phyloP scores from a whole-genome alignment of 495 filamentous ascomycete species.

The Aspergillus ostianus region DNA sequence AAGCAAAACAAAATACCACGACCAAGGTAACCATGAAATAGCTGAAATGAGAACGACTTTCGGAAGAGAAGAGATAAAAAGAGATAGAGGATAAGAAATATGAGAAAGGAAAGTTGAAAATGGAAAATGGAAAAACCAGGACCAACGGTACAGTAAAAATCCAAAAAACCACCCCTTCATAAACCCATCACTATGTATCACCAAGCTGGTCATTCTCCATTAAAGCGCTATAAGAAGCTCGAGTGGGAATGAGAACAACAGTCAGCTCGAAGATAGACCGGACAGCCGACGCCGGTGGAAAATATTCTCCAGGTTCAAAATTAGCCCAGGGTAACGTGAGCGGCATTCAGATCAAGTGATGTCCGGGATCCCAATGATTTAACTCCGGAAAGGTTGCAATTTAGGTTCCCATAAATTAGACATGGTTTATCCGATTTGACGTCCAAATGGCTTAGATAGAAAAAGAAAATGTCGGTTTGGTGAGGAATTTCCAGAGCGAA shows the following conservation, averaged over 20 bases:
- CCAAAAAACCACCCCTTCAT: constrained; percentile 36
- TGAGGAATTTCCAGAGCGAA: constrained; percentile 12
- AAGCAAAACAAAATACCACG: constrained; percentile 24
- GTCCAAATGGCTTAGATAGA: constrained; percentile 16
- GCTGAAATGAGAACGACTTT: constrained; percentile 3
- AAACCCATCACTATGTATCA: constrained; percentile 20
- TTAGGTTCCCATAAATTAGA: constrained; percentile 21
- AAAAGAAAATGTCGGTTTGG: constrained; percentile 13
- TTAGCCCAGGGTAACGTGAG: constrained; percentile 18
- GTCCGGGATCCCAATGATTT: constrained; percentile 22
- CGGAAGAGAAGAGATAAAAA: constrained; percentile 15
- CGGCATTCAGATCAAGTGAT: constrained; percentile 22
- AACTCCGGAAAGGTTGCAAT: constrained; percentile 21
- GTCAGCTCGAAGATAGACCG: constrained; percentile 14
- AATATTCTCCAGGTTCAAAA: constrained; percentile 10
- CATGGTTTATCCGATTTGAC: constrained; percentile 21
- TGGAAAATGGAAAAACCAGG: constrained; percentile 1
- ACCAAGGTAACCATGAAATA: constrained; percentile 31
- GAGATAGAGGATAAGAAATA: constrained; percentile 12
- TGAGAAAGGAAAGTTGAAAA: constrained; percentile 11
- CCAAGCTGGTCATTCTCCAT: constrained; percentile 30
- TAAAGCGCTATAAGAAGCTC: constrained; percentile 19
- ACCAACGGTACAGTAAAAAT: constrained; percentile 10
- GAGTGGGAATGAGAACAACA: constrained; percentile 3
- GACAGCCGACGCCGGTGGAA: constrained; percentile 15